These are phyloP conservation scores for Thelonectria blattea DNA, from an alignment of 2,329 filamentous ascomycete genomes.

Conservation along the genomic window DNA sequence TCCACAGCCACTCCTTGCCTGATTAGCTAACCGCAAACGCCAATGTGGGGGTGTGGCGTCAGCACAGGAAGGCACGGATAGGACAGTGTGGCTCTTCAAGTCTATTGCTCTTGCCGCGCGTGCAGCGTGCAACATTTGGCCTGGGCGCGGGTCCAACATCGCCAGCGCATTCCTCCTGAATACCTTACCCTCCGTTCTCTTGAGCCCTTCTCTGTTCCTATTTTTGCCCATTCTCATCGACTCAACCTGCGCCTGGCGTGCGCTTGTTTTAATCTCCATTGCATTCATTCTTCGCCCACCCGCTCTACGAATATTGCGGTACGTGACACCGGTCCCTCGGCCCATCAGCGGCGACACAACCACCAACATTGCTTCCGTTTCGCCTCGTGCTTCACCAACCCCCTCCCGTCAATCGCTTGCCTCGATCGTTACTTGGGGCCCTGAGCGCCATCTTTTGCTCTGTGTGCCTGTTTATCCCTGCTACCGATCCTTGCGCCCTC, in stretches of 20 bases:
- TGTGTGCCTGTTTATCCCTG: background rate
- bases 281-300: conserved; percentile 20
- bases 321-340: conserved; percentile 15
- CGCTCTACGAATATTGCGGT: background rate
- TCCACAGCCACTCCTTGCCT: no score
- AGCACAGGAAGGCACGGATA: no score
- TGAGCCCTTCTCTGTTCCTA: conserved; percentile 4
- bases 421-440: background rate
- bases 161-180: conserved; percentile 15
- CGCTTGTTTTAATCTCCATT: conserved; percentile 8
- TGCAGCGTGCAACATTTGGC: background rate
- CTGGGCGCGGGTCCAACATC: background rate
- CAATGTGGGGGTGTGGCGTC: conserved; percentile 1
- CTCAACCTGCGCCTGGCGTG: conserved; percentile 19
- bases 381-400: conserved; percentile 9
- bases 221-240: conserved; percentile 1
- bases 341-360: conserved; percentile 16
- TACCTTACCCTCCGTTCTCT: background rate
- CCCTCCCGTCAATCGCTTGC: background rate
- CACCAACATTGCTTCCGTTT: conserved; percentile 10
- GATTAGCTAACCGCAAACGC: background rate
- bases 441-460: background rate
- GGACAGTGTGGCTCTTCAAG: background rate
- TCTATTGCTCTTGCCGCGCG: background rate
- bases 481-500: conserved; percentile 8